Conservation (phyloP, 176 grass and related monocot genomes). For the Poa pratensis region DNA sequence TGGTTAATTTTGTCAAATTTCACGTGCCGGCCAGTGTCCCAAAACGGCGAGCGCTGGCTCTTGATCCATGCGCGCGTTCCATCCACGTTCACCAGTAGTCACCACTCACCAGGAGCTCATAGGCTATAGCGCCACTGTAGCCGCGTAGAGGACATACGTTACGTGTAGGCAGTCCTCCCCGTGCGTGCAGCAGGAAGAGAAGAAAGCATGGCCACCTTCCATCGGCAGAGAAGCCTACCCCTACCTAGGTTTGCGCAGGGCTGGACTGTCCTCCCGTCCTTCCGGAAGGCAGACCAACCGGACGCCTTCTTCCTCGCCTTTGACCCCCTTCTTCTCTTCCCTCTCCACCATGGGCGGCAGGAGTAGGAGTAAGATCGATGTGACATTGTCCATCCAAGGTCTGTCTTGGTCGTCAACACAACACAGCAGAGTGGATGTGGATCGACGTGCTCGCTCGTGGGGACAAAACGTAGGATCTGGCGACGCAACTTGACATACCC, state of each 20-base stretch:
- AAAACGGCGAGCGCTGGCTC: background rate
- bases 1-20: too few species aligned
- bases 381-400: background rate
- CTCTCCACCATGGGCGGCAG: background rate
- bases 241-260: constrained; percentile 32
- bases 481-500: constrained; percentile 40
- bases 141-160: constrained; percentile 28
- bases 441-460: background rate
- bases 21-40: constrained; percentile 24
- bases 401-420: constrained; percentile 43
- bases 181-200: constrained; percentile 45
- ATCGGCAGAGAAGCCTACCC: background rate
- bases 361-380: background rate
- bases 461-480: constrained; percentile 62
- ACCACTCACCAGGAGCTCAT: background rate
- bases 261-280: constrained; percentile 46
- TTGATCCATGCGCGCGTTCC: background rate
- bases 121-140: constrained; percentile 36
- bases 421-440: constrained; percentile 31
- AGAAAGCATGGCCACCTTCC: constrained; percentile 15
- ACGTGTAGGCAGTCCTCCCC: constrained; percentile 49
- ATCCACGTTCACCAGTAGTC: background rate
- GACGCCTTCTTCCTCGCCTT: constrained; percentile 38
- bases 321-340: constrained; percentile 8
- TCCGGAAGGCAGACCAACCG: constrained; percentile 50